Evolutionary conservation across 2,329 filamentous ascomycete genomes (phyloP).

Genomic region (Kalaharituber pfeilii): DNA sequence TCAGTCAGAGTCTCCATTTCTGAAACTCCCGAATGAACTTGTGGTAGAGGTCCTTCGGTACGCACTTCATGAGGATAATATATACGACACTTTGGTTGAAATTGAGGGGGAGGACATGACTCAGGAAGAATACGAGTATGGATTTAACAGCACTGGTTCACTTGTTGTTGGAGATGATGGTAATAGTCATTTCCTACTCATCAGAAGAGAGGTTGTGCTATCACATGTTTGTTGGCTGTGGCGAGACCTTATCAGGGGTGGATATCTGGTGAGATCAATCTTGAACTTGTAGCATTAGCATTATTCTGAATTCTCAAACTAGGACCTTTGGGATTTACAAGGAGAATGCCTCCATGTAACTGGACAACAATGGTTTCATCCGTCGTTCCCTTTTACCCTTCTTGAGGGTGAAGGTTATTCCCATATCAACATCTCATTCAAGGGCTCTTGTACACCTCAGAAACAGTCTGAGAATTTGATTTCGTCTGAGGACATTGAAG

Average conservation of each 20-base stretch:
- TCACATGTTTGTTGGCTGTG: neutral
- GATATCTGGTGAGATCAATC: neutral
- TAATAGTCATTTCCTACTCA: neutral
- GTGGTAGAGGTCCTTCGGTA: neutral
- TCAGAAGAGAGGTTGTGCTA: neutral
- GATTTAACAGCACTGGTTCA: neutral
- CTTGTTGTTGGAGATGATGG: neutral
- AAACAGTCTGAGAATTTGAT: neutral
- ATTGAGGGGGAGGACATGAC: neutral
- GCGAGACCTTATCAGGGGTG: neutral
- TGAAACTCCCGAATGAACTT: neutral
- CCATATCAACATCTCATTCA: neutral
- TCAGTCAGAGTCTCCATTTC: neutral
- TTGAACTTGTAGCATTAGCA: neutral
- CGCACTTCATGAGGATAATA: neutral
- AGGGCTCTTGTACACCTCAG: neutral
- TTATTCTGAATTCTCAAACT: neutral
- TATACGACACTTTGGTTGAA: neutral
- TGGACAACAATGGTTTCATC: neutral
- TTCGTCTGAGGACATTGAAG: neutral
- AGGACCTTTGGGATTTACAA: neutral
- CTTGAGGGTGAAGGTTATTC: neutral
- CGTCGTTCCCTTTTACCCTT: neutral
- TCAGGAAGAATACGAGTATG: too few relatives aligned
- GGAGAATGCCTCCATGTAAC: neutral